Evolutionary conservation across 2,329 filamentous ascomycete genomes (phyloP), one percentile per base, ranked within the genome.

Genomic region (Aspergillus hiratsukae): DNA sequence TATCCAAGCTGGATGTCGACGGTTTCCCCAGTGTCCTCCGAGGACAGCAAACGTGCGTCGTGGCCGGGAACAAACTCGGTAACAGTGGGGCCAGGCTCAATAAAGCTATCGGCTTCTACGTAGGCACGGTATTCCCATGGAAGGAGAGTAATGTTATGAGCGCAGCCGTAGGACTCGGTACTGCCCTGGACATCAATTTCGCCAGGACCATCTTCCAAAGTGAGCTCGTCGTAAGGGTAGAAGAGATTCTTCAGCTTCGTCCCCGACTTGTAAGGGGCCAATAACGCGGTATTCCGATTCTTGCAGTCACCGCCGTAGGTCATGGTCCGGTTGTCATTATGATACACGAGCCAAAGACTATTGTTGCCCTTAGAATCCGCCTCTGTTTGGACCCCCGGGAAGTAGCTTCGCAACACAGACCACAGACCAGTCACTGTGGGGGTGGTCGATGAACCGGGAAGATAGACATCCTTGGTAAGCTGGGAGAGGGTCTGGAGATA

Each of bases 241-340:
- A 87, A 85, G 14, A 87, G 65, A 61, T 86, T 86, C 66, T 81
- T 83, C 58, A 87, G 83, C 1, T 75, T 80, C 3, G 77, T 80
- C 14, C 78, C 80, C 3, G 69, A 64, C 10, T 76, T 72, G 55
- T 83, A 87, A 0, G 84, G 82, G 4, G 83, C 72, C 31, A 86
- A 71, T 23, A 87, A 75, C 1, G 80, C 80, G 3, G 69, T 68
- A 17, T 70, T 64, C 21, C 69, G 68, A 19, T 76, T 70, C 23
- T 65, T 71, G 67, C 85, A 87, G 64, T 86, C 78, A 58, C 84
- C 85, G 1, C 69, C 69, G 64, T 84, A 87, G 4, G 76, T 77
- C 4, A 73, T 75, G 0, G 78, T 78, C 2, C 71, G 66, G 50
- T 80, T 78, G 19, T 71, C 70, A 55, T 78, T 76, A 6, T 77